A percentile compares a stretch with the other conserved stretches of the same genome.
Conservation (phyloP, 2,329 filamentous ascomycete genomes). For the Nannizziopsis barbatae region DNA sequence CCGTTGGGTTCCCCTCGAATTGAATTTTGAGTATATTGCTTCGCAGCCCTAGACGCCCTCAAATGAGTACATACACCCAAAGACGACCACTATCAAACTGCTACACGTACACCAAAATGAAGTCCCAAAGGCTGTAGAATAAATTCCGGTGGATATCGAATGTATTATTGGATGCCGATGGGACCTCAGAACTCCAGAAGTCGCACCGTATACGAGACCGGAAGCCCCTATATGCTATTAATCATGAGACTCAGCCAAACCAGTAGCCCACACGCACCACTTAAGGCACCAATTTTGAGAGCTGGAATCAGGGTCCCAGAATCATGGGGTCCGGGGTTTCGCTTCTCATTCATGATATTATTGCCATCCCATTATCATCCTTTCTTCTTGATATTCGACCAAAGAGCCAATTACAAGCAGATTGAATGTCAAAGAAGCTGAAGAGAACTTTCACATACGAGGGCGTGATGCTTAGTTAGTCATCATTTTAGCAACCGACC, state of each 20-base stretch:
- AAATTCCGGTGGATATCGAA: slow-evolving; percentile 59
- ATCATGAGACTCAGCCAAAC: background rate
- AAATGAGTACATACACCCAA: background rate
- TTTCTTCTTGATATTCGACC: background rate
- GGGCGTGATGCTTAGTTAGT: too few species aligned
- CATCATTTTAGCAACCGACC: too few species aligned
- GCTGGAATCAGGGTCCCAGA: slow-evolving; percentile 29
- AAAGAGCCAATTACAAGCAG: too few species aligned
- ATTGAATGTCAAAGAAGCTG: too few species aligned
- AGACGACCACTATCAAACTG: too few species aligned
- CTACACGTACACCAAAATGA: slow-evolving; percentile 58
- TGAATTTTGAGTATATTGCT: slow-evolving; percentile 38
- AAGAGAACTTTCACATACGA: too few species aligned
- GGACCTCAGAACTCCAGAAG: slow-evolving; percentile 60
- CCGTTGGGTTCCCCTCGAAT: slow-evolving; percentile 43
- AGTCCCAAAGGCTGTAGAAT: slow-evolving; percentile 69
- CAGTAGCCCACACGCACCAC: slow-evolving; percentile 38
- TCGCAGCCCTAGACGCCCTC: slow-evolving; percentile 30
- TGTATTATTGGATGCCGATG: slow-evolving; percentile 56
- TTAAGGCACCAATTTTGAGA: slow-evolving; percentile 48
- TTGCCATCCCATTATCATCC: too few species aligned
- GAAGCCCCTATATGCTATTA: slow-evolving; percentile 39
- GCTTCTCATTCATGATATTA: slow-evolving; percentile 20
- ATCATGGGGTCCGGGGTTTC: slow-evolving; percentile 8
- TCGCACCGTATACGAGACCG: slow-evolving; percentile 55